Conservation (phyloP, 1,139 yeast genomes). For the Candida glucosophila region DNA sequence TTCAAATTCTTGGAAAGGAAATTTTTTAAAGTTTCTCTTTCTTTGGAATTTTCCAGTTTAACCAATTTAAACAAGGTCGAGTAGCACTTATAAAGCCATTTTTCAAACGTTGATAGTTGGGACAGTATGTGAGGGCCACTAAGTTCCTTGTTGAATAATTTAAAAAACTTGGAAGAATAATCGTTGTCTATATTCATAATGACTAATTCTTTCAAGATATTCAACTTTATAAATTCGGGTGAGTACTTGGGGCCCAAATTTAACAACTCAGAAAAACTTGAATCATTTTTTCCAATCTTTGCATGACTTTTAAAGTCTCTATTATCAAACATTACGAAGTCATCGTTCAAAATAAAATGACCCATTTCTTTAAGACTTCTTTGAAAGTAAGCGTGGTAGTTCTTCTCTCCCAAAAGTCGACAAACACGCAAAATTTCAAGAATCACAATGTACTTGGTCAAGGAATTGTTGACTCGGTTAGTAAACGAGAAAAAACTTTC, state of each 20-base stretch:
- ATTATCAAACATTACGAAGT: constrained; percentile 21
- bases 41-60: constrained; percentile 15
- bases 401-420: constrained; percentile 28
- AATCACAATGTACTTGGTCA: constrained; percentile 24
- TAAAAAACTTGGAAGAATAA: constrained; percentile 11
- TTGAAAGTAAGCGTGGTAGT: constrained; percentile 21
- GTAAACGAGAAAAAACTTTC: constrained; percentile 52
- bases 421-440: constrained; percentile 26
- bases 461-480: constrained; percentile 28
- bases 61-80: constrained; percentile 17
- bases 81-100: constrained; percentile 17
- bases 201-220: constrained; percentile 18
- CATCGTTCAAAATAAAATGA: constrained; percentile 5
- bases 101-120: constrained; percentile 12
- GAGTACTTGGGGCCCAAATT: constrained; percentile 1
- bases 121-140: constrained; percentile 10
- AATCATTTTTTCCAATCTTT: constrained; percentile 27
- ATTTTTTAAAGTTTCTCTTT: constrained; percentile 19
- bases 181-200: constrained; percentile 10
- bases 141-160: constrained; percentile 17
- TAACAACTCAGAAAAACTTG: constrained; percentile 1
- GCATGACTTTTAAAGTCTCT: constrained; percentile 41
- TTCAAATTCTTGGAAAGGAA: constrained; percentile 24
- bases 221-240: constrained; percentile 12
- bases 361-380: constrained; percentile 7